phyloP scores from a whole-genome alignment of 108 stramenopile genomes.

The Chaetoceros tenuissimus region DNA sequence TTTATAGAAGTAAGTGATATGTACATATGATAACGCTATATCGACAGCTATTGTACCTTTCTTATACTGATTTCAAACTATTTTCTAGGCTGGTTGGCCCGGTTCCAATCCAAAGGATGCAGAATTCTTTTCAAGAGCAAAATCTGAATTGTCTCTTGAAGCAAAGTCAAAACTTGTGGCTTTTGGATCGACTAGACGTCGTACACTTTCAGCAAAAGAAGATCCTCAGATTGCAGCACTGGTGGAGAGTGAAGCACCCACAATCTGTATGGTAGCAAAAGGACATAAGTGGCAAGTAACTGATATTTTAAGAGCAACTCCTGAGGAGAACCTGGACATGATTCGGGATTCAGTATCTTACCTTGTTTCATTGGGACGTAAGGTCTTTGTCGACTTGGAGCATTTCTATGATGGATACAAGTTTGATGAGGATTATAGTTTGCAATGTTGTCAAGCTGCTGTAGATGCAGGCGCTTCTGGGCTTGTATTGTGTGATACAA shows the following conservation, averaged over 20 bases:
- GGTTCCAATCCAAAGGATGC: constrained; percentile 91
- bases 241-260: constrained; percentile 65
- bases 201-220: constrained; percentile 43
- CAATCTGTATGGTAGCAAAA: constrained; percentile 88
- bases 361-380: constrained; percentile 34
- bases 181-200: constrained; percentile 85
- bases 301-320: constrained; percentile 81
- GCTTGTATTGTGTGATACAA: constrained; percentile 92
- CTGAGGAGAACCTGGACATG: constrained; percentile 85
- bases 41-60: no score
- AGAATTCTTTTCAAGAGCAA: constrained; percentile 78
- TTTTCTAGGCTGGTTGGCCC: constrained; percentile 95
- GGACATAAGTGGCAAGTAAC: constrained; percentile 88
- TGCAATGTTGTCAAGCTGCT: constrained; percentile 69
- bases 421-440: constrained; percentile 57
- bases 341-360: constrained; percentile 78
- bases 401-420: constrained; percentile 91
- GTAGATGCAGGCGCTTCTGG: constrained; percentile 75
- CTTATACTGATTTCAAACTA: no score
- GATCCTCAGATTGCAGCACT: constrained; percentile 76
- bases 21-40: no score
- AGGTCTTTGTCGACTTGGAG: constrained; percentile 85
- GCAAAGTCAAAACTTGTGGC: constrained; percentile 72
- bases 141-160: constrained; percentile 32
- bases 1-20: no score